Conservation (phyloP, 2,329 filamentous ascomycete genomes). For the Fusarium floridanum region DNA sequence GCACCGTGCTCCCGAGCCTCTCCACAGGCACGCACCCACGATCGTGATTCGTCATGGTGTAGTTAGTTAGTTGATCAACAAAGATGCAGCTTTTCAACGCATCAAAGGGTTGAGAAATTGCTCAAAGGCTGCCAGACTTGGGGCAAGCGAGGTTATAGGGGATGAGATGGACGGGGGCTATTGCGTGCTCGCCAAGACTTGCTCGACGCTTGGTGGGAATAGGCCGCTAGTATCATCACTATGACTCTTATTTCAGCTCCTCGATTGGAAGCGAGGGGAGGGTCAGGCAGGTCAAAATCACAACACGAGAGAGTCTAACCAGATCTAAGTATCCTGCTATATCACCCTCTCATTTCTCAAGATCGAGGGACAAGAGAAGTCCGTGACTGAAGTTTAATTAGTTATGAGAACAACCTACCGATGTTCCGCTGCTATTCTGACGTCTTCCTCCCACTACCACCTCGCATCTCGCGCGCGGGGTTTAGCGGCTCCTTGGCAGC, state of each 20-base stretch:
- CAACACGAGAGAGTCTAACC: neutral
- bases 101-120: neutral
- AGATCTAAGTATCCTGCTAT: too few relatives aligned
- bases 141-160: neutral
- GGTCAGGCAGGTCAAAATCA: neutral
- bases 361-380: neutral
- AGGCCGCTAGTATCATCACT: neutral
- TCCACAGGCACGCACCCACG: slow-evolving; percentile 17
- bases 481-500: slow-evolving; percentile 1
- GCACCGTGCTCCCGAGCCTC: slow-evolving; percentile 18
- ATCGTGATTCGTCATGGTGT: neutral
- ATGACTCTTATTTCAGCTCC: neutral
- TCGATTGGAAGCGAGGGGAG: neutral
- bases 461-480: neutral
- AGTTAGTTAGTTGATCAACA: neutral
- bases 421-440: neutral
- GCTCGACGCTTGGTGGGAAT: neutral
- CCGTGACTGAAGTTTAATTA: neutral
- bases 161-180: neutral
- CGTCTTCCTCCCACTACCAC: neutral
- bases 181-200: slow-evolving; percentile 9
- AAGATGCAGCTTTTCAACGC: neutral
- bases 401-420: neutral
- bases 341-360: neutral
- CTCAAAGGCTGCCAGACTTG: neutral